Base-by-base conservation (phyloP, 2,329 filamentous ascomycete species). In the Aspergillus nomiae region DNA sequence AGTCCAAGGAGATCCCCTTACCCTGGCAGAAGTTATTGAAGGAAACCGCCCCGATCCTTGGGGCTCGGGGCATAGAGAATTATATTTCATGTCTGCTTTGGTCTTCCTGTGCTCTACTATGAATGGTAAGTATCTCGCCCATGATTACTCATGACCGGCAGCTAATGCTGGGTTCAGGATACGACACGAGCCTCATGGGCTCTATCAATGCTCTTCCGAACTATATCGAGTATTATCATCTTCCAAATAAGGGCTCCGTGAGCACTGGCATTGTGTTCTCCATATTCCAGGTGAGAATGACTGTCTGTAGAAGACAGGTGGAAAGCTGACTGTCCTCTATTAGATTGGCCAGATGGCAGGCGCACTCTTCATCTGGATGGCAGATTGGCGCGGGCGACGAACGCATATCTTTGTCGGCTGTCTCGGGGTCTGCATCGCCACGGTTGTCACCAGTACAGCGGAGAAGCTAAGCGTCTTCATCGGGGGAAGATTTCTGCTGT, bases 221-320 rank as follows among this genome's bases (percentile, higher is more conserved):
- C 32, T 61, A 64, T 43, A 59, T 38, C 8, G 32, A 50, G 16
- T 61, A 61, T 50, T 64, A 58, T 51, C 26, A 36, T 19, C 43
- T 64, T n/a, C 59, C 62, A 3, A 38, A 56, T 24, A 28, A 64
- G 19, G 62, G 62, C 28, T 61, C 60, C 16, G 59, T 56, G n/a
- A 64, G 62, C 24, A 64, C 62, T 6, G 59, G 62, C 2, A 64
- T 64, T 34, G 62, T 61, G 32, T 64, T 64, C 58, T 59, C 62
- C 24, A 64, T 64, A 51, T 64, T 64, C 34, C 62, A 64, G 62
- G 56, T 62, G 36, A 7, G 14, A 59, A n/a, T 21, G 19, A 19
- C 16, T 53, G 28, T 6, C 16, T 3, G n/a, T 34, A 9, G 19
- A 10, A 28, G 7, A 34, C n/a, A 19, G 19, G 6, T 48, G 7